Conservation (phyloP, 345 rosid genomes). For the Nasturtium officinale region DNA sequence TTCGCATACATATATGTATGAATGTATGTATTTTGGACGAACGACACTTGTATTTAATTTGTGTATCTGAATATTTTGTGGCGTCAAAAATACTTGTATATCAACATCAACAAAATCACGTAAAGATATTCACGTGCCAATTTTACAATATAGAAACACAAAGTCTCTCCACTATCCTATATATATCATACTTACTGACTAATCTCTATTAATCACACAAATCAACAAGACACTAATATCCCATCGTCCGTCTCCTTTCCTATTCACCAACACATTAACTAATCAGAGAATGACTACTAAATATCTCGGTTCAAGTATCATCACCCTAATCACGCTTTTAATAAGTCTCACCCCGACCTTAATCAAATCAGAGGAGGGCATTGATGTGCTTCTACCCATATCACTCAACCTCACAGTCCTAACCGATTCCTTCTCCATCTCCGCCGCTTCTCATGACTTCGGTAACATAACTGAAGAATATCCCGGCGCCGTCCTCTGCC, state of each 20-base stretch:
- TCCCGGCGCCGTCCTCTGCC: constrained; percentile 73
- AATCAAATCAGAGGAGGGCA: constrained; percentile 31
- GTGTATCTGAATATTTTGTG: neutral
- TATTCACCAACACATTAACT: neutral
- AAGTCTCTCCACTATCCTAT: constrained; percentile 12
- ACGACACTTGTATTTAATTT: neutral
- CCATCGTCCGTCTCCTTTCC: neutral
- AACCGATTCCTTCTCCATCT: constrained; percentile 50
- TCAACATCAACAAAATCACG: constrained; percentile 38
- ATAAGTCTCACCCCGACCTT: constrained; percentile 7
- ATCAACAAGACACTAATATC: constrained; percentile 28
- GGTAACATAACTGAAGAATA: constrained; percentile 57
- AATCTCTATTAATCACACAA: constrained; percentile 23
- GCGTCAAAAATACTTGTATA: constrained; percentile 22
- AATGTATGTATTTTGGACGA: no score
- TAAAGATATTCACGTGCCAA: constrained; percentile 38
- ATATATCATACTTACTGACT: constrained; percentile 11
- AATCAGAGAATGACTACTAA: constrained; percentile 26
- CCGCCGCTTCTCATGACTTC: constrained; percentile 59
- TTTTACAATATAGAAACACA: neutral
- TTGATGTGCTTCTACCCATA: constrained; percentile 38
- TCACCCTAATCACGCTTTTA: constrained; percentile 26
- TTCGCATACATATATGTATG: no score
- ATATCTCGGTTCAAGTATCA: constrained; percentile 19
- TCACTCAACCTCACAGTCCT: constrained; percentile 48